Base-by-base conservation (phyloP, 83 land plant genomes). In the Larix sibirica region DNA sequence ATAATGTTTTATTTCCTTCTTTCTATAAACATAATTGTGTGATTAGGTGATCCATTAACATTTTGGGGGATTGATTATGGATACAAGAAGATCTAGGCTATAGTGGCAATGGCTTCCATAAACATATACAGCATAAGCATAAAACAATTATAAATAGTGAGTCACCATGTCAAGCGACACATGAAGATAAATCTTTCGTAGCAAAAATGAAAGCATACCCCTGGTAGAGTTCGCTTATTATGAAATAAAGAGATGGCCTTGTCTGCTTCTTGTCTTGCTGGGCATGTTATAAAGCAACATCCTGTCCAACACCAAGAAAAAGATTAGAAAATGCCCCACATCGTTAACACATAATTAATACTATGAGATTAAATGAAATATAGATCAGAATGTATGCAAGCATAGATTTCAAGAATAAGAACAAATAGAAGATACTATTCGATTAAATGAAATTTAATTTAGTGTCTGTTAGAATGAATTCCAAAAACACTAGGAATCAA, bases 201-300 rank as follows among this genome's bases (percentile, higher is more conserved):
- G 40, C 40, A 65, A 50, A 70, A 16, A 70, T n/a, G 40, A 16
- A 14, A 26, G 80, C 90, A 77, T 81, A 95, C 99, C 84, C 98
- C 95, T 68, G 98, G 93, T 20, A 95, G 90, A 10, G 96, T 97
- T 79, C 87, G 87, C 90, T 97, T 95, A 84, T 97, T 94, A 81
- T 97, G 96, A 79, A 92, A 97, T 4, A 95, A 90, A 78, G 80
- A 86, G 77, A 97, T 93, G 75, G 96, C 98, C 88, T 94, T 97
- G 87, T 95, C 99, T 23, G 98, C 99, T 79, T 95, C 99, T 81
- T 91, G 83, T 81, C 94, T 95, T 77, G 95, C 86, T 80, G 94
- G 90, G 79, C 96, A 97, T n/a, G 90, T 94, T 82, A 97, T 42
- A 84, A 95, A 95, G 79, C 99, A 97, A 84, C 99, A 97, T 20